phyloP scores from a whole-genome alignment of 257 asterid species.

The Ilex asprella region DNA sequence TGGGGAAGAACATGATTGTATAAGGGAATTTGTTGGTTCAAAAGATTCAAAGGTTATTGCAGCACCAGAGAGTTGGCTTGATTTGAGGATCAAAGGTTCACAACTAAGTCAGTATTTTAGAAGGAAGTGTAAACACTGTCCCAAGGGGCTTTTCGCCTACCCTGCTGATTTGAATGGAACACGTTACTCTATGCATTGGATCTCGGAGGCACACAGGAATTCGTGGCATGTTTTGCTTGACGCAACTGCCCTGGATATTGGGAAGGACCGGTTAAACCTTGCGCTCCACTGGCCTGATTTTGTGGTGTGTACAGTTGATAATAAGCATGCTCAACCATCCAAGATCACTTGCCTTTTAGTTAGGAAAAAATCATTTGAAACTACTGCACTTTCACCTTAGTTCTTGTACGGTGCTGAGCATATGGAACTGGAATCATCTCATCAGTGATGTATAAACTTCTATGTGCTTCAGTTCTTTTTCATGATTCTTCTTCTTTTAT shows the following conservation, averaged over 20 bases:
- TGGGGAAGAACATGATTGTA: conserved; percentile 35
- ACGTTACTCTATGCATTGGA: conserved; percentile 77
- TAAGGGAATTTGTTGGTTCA: conserved; percentile 30
- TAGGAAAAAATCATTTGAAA: conserved; percentile 53
- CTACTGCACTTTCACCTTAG: conserved; percentile 32
- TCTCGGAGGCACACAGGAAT: conserved; percentile 73
- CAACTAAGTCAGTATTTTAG: conserved; percentile 73
- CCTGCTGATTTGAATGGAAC: conserved; percentile 33
- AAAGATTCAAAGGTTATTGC: conserved; percentile 56
- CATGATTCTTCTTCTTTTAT: too few relatives aligned
- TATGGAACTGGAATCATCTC: too few relatives aligned
- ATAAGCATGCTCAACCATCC: conserved; percentile 41
- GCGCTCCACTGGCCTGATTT: conserved; percentile 74
- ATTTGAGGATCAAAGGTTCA: conserved; percentile 81
- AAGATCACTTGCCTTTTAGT: conserved; percentile 58
- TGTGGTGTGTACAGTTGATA: conserved; percentile 45
- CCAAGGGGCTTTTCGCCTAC: conserved; percentile 69
- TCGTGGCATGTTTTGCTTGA: conserved; percentile 72
- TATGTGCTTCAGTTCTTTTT: too few relatives aligned
- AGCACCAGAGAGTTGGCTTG: conserved; percentile 71
- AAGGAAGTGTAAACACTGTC: conserved; percentile 53
- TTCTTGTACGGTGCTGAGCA: not conserved
- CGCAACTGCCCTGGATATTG: conserved; percentile 36
- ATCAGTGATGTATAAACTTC: too few relatives aligned
- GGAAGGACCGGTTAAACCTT: conserved; percentile 39